Base-by-base conservation (phyloP, 2,329 filamentous ascomycete species). In the Aspergillus aculeatinus region DNA sequence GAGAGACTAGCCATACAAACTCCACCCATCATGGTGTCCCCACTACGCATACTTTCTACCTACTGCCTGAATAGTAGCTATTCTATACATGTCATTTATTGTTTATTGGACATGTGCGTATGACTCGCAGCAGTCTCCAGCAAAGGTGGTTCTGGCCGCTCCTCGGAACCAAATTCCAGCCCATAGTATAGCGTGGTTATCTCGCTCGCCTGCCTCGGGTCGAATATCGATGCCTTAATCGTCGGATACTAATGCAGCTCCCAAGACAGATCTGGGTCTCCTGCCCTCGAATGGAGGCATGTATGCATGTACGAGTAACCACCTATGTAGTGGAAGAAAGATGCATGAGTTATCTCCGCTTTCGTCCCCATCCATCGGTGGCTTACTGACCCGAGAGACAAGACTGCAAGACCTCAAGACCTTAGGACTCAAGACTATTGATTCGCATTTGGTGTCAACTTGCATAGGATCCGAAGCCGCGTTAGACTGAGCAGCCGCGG, bases 131-230 rank as follows among this genome's bases (percentile, higher is more conserved):
- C 53, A 29, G 53, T 25, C 44, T 21, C 31, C 23, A 25, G 25
- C 54, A 48, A 47, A 49, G 48, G 27, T 39, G 21, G 23, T 12
- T n/a, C 39, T 23, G 25, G 42, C 16, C 39, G 52, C 31, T 21
- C 25, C 12, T 55, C 52, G 39, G 52, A 55, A 55, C 29, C 39
- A 33, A 48, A 21, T 55, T 54, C 51, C 51, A 54, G 39, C 27
- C n/a, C 35, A 44, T 54, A 39, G 19, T 25, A 27, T 44, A 39
- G 35, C 42, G 39, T n/a, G 19, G 3, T 25, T 52, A 10, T 52
- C 31, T 14, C 33, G 14, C 11, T 16, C 16, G 16, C 14, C 12
- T 35, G 16, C 39, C 39, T 44, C 39, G 39, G 16, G 39, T 19
- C 9, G 39, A 44, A 2, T 19, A 29, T 29, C 27, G 27, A 29